Base-by-base conservation (phyloP, 306 rosid genomes). In the Vigna reflexopilosa region DNA sequence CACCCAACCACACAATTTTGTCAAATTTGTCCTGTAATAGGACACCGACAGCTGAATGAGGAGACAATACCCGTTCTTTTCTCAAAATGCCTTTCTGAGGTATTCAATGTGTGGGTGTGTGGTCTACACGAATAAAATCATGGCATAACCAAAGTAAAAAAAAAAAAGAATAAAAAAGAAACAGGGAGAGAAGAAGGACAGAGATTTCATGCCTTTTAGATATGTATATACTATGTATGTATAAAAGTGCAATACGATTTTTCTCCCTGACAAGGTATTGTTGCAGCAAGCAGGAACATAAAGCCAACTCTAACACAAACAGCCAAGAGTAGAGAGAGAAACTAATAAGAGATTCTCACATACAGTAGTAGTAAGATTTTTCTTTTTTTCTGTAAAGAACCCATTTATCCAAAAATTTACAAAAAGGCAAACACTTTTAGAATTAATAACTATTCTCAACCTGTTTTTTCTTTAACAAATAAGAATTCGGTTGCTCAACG, bases 11-110 rank as follows among this genome's bases (percentile, higher is more conserved):
- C 77, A 50, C 72, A 58, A 30, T 3, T 56, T 66, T 83, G 83
- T 79, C 72, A 57, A 30, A n/a, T 77, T 67, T 83, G 83, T 79
- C 83, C 81, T 79, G 70, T 69, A 64, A 34, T 66, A 17, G 51
- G 78, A 59, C 75, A 75, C 81, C 81, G 84, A 83, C 87, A 69
- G 81, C 75, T 62, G 83, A 69, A 61, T 75, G 36, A 68, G 65
- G 75, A 70, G 87, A 83, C 87, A 83, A 13, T 61, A 42, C 22
- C 75, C 81, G 78, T 70, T 20, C 50, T 79, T 83, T 83, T 79
- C 83, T 75, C 75, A 5, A 54, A 15, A 11, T 72, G 67, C 59
- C 86, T 83, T 83, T 77, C 65, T 72, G 22, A 36, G 12, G 67
- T 55, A 72, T 36, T 72, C 3, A 72, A 38, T 56, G 67, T 72